Conservation (phyloP, 108 stramenopile genomes). For the Discostella stelligeroides region DNA sequence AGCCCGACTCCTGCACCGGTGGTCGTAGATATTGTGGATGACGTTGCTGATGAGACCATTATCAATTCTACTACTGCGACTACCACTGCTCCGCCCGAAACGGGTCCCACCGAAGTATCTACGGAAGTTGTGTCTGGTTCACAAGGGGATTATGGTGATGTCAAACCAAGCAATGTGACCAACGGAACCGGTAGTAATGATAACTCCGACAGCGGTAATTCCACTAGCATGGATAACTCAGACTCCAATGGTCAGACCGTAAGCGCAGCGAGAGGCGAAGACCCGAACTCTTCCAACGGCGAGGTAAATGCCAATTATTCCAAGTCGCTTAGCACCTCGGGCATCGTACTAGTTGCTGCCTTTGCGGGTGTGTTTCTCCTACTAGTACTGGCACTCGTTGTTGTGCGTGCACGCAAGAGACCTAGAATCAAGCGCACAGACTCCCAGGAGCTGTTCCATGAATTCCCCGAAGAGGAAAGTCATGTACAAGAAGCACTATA, state of each 20-base stretch:
- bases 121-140: no score
- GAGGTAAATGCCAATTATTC: not conserved
- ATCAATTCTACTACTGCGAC: not conserved
- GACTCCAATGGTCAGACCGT: no score
- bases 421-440: slow-evolving; percentile 1
- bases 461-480: slow-evolving; percentile 22
- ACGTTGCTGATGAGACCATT: not conserved
- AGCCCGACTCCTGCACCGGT: not conserved
- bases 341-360: slow-evolving; percentile 3
- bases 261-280: slow-evolving; percentile 4
- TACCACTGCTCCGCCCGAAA: not conserved
- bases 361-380: slow-evolving; percentile 5
- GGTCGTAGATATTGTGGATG: not conserved
- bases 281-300: slow-evolving; percentile 1
- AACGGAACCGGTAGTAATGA: no score
- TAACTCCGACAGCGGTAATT: no score
- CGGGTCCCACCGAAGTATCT: not conserved
- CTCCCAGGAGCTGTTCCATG: slow-evolving; percentile 26
- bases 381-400: slow-evolving; percentile 1
- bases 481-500: not conserved
- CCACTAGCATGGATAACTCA: no score
- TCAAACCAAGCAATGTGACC: no score
- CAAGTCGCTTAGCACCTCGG: slow-evolving; percentile 10
- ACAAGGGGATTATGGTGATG: no score
- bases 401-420: slow-evolving; percentile 5